Evolutionary conservation across 2,329 filamentous ascomycete genomes (phyloP), one percentile per base, ranked within the genome.

Genomic region (Sclerotinia minor): DNA sequence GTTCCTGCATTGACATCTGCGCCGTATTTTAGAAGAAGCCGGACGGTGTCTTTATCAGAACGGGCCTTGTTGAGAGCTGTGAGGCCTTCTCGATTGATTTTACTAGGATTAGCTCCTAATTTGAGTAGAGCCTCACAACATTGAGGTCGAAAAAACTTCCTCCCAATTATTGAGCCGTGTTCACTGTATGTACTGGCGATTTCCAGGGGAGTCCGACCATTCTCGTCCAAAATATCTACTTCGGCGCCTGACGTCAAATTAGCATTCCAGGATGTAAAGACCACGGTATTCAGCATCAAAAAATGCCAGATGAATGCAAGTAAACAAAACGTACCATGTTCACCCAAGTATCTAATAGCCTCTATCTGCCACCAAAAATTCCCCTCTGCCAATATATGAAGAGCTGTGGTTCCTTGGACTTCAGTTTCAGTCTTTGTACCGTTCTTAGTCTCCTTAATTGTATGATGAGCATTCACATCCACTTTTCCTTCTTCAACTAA

Each of bases 401-500:
- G 63, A 13, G 71, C 69, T 32, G 64, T 67, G n/a, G 17, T 13
- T 4, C 32, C 29, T 21, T 32, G 19, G 9, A 45, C 26, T 17
- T 38, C 15, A 19, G 50, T 49, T n/a, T 8, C 41, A 26, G 52
- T 26, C 41, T 54, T 24, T 0, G 15, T 3, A 19, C 3, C 19
- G 7, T 50, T 57, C 3, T 44, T 52, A 70, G 53, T 44, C 35
- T 52, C 55, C 47, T 64, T 8, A 24, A 26, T 32, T 2, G 8
- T n/a, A 3, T 49, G 38, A 21, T 69, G 63, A n/a, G 64, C 50
- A 47, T 79, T 73, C n/a, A 80, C 59, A 68, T 79, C 73, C 15
- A 78, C 76, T 1, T 68, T 69, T 24, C 77, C 76, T 24, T 73
- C 74, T 35, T 79, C 76, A 2, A 81, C 75, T 9, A 81, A 67